phyloP scores from a whole-genome alignment of 306 rosid species.

The Cucurbita pepo region DNA sequence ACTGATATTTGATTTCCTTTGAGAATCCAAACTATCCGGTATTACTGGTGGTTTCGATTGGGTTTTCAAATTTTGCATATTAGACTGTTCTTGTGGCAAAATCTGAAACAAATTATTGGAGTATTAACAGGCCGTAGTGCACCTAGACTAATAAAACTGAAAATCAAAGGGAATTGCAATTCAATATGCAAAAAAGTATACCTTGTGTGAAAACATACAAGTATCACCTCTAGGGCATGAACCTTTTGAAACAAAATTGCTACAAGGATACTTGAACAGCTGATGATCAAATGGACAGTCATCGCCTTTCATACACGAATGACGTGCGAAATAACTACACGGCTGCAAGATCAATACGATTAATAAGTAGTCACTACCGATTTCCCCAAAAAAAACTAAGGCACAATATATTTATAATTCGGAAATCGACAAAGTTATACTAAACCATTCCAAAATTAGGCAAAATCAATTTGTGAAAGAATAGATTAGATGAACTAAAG shows the following conservation, averaged over 20 bases:
- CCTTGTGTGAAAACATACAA: conserved; percentile 82
- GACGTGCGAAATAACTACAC: conserved; percentile 49
- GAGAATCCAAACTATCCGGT: conserved; percentile 16
- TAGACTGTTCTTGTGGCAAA: conserved; percentile 23
- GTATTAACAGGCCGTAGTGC: not conserved
- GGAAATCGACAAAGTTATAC: not conserved
- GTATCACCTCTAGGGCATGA: conserved; percentile 52
- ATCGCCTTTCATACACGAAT: conserved; percentile 81
- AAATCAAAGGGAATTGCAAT: not conserved
- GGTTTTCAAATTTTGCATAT: conserved; percentile 20
- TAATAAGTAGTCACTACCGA: not conserved
- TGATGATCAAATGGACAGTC: conserved; percentile 83
- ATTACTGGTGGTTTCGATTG: conserved; percentile 20
- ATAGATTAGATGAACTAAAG: not conserved
- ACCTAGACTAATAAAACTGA: not conserved
- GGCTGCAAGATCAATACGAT: conserved; percentile 42
- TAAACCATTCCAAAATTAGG: not conserved
- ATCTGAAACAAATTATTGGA: conserved; percentile 23
- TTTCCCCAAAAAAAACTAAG: not conserved
- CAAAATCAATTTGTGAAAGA: not conserved
- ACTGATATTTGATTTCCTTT: conserved; percentile 14
- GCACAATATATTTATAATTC: not conserved
- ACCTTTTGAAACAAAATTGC: conserved; percentile 38
- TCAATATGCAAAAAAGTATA: conserved; percentile 16
- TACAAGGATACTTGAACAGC: conserved; percentile 74